Evolutionary conservation across 2,329 filamentous ascomycete genomes (phyloP).

Genomic region (Colletotrichum salicis): DNA sequence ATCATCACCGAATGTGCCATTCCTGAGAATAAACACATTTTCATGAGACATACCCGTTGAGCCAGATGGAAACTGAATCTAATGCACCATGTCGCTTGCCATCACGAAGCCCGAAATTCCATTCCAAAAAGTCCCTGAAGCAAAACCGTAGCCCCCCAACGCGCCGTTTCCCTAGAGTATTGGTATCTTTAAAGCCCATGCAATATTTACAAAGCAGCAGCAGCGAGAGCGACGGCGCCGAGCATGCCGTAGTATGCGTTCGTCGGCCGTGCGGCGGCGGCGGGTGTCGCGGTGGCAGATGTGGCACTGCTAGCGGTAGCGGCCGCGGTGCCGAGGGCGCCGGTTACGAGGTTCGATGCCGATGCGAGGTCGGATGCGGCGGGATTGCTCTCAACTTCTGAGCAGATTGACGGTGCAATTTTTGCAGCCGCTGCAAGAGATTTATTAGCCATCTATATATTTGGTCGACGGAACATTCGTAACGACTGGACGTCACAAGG

Average conservation of each 20-base stretch:
- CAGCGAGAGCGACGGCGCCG: constrained; percentile 15
- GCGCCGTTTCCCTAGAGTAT: neutral
- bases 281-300: neutral
- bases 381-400: constrained; percentile 25
- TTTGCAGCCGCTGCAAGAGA: constrained; percentile 12
- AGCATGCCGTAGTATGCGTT: constrained; percentile 15
- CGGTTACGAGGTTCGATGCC: constrained; percentile 31
- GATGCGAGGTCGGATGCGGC: constrained; percentile 29
- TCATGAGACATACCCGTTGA: neutral
- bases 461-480: neutral
- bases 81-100: neutral
- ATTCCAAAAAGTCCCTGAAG: neutral
- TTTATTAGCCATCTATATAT: constrained; percentile 3
- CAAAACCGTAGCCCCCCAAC: neutral
- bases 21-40: neutral
- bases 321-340: constrained; percentile 23
- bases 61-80: neutral
- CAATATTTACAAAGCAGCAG: constrained; percentile 5
- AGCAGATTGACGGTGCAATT: constrained; percentile 34
- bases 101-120: neutral
- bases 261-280: neutral
- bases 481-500: too few species aligned
- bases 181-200: neutral
- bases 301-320: constrained; percentile 11
- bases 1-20: neutral